Evolutionary conservation across 768 basidiomycete species (phyloP), one percentile per base, ranked within the genome.

Genomic region (Termitomyces sp.): DNA sequence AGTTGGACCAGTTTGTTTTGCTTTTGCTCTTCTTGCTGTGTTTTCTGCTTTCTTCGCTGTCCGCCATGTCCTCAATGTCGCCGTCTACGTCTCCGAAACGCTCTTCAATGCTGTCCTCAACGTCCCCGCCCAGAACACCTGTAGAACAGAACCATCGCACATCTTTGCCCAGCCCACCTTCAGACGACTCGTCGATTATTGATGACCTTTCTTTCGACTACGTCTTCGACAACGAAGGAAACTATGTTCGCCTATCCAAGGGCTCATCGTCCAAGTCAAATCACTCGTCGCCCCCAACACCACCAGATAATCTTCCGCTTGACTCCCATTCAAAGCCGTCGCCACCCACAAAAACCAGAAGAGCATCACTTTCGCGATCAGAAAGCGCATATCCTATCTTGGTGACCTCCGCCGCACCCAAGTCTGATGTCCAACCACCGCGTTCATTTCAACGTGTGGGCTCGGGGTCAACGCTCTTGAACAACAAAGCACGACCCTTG

Each of bases 121-220:
- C 66, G 11, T 77, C 76, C 25, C 76, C 77, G 0, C 76, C 75
- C 41, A 63, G 69, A 49, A 77, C 78, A 3, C 76, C 77, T n/a
- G 57, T 65, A 46, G 66, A 74, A 49, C 27, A 53, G 56, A 61
- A 68, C 61, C 68, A 49, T 60, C 67, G 51, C 60, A 70, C 45
- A 57, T 72, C 56, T 56, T 55, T 61, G 3, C 66, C 66, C n/a
- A 66, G 70, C 2, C 70, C 76, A 2, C 66, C 69, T 51, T 84
- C 83, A 22, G 83, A 85, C 64, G 83, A 83, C 58, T 82, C 82
- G 1, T 81, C 80, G 12, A 70, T 81, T 52, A 81, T 83, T 56
- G 78, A 81, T 49, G 85, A 86, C 62, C 78, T 86, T 49, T 85
- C 83, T 7, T 86, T 88, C 66, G 82, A 84, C 60, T 88, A 85